Base-by-base conservation (phyloP, 371 early-diverging fungal species). In the Mucor sp. region DNA sequence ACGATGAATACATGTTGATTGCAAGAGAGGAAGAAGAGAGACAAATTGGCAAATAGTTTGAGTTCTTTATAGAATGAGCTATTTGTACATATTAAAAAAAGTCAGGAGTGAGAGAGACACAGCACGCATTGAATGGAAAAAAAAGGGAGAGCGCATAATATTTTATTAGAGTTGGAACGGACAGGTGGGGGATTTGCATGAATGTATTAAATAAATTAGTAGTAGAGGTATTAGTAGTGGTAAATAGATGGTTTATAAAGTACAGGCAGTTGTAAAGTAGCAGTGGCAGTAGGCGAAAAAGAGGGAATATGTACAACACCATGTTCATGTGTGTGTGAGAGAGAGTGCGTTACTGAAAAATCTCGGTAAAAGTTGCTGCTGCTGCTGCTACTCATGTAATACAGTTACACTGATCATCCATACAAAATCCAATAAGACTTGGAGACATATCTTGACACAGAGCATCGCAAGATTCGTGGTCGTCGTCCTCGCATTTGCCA, bases 401-500 rank as follows among this genome's bases (percentile, higher is more conserved):
- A 50, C 80, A 80, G 58, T 71, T 73, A 44, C 80, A 80, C 59
- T 74, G 78, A 32, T 66, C 72, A 60, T 77, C 72, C 72, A 74
- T 74, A 65, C 80, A 80, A 30, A 77, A 71, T 6, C 80, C 80
- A 64, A 77, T 47, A 9, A 73, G 50, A 28, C 60, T 62, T 56
- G 70, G 53, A 32, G 75, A 73, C 63, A 80, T 70, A 48, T 75
- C 76, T 70, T 77, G 76, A 67, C 80, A 80, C 27, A 77, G 55
- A 23, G 80, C 71, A 61, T 80, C 76, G 48, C 80, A 80, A 17
- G 63, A 66, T 65, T 80, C 80, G 44, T 80, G 80, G 41, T 80
- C 70, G 37, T 77, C 70, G 48, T 80, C 78, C 53, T 75, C 70
- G 21, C 76, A 76, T 60, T 68, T 67, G 33, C 72, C 72, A 30